Evolutionary conservation across 495 filamentous ascomycete genomes (phyloP), one percentile per base, ranked within the genome.

Genomic region (Aspergillus coremiiformis): DNA sequence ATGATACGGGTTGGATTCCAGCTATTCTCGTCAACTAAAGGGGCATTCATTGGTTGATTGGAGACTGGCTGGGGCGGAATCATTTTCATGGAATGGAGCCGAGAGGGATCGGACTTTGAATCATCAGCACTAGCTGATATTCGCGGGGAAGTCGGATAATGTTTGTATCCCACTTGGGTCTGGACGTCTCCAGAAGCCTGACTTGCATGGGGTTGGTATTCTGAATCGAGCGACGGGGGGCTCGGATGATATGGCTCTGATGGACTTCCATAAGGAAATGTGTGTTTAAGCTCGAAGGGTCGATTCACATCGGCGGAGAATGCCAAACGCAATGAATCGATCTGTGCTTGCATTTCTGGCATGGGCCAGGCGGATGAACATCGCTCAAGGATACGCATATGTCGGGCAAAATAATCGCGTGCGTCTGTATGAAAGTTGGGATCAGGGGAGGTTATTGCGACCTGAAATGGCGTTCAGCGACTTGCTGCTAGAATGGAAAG

Each of bases 1-100:
- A 98, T 95, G 58, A 98, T 87, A 47, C 86, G 81, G 24, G 89
- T 83, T 3, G 93, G 93, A 65, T 98, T 95, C 93, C 93, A 98
- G 43, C 77, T 78, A 35, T 80, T 77, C 39, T 82, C 77, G 51
- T 92, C 88, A 35, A 82, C 76, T 57, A 89, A 73, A 15, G 81
- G 74, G 52, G 83, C 69, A 30, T 71, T 57, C 69, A 76, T 54
- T 69, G 64, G 56, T 73, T 75, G 45, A 67, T 49, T 62, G 58
- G 74, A 57, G 9, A 77, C 66, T 35, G 75, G 68, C 46, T 67
- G 66, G 49, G 67, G 68, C 53, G 82, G 73, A 68, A 95, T 81
- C 79, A 93, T 83, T 49, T 82, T 83, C 67, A 91, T 71, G 46
- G 86, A 83, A 70, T 90, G 85, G 65, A 84, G 76, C 68, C 79